These are phyloP conservation scores for Kandelia obovata DNA, from an alignment of 345 rosid genomes.

Conservation along the genomic window DNA sequence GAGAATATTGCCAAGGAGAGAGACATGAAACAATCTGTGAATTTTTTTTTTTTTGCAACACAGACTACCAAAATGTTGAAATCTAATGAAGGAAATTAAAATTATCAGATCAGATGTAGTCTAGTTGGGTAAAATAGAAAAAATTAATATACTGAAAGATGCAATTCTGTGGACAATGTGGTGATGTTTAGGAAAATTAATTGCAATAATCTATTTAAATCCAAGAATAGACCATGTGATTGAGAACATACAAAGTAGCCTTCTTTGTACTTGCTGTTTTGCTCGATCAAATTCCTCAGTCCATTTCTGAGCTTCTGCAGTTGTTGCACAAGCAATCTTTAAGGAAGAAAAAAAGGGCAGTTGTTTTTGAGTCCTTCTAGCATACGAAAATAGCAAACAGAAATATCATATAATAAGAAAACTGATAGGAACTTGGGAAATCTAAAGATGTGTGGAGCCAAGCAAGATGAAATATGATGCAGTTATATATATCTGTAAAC, in stretches of 20 bases:
- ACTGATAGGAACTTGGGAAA: neutral
- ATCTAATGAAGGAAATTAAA: neutral
- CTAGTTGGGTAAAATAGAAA: neutral
- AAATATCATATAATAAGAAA: neutral
- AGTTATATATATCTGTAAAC: no score
- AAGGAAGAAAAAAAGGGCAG: slow-evolving; percentile 24
- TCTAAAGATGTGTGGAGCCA: neutral
- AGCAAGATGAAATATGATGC: neutral
- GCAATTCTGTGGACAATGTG: neutral
- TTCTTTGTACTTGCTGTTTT: slow-evolving; percentile 78
- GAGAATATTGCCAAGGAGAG: slow-evolving; percentile 14
- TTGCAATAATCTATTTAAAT: neutral
- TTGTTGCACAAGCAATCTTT: slow-evolving; percentile 87
- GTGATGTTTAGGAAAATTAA: slow-evolving; percentile 4
- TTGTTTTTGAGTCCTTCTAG: slow-evolving; percentile 9
- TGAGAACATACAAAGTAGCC: slow-evolving; percentile 13
- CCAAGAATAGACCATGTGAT: neutral
- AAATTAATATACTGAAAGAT: neutral
- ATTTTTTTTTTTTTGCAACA: neutral
- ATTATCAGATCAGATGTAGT: no score
- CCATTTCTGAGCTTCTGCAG: slow-evolving; percentile 87
- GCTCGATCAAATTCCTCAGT: slow-evolving; percentile 90
- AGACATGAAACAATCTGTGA: slow-evolving; percentile 5
- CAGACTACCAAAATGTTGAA: no score
- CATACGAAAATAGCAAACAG: neutral